These are phyloP conservation scores for Pseudocercospora eumusae DNA, from an alignment of 2,329 filamentous ascomycete genomes.

Conservation along the genomic window DNA sequence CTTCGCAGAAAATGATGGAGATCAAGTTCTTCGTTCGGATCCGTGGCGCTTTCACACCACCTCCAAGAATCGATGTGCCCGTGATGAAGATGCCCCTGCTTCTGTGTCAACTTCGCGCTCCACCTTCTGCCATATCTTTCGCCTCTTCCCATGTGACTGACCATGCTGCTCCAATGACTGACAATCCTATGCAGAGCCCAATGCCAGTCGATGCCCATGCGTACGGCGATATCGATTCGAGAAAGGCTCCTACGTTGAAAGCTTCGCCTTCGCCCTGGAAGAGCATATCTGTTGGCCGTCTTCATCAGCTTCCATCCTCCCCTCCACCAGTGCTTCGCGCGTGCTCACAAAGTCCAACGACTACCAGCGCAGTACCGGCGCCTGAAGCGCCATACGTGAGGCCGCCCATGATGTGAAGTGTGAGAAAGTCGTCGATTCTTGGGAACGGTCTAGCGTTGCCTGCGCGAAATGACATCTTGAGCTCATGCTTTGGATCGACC, in stretches of 20 bases:
- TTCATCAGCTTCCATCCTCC: slow-evolving; percentile 32
- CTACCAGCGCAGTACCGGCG: slow-evolving; percentile 38
- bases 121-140: slow-evolving; percentile 14
- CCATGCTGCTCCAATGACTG: slow-evolving; percentile 97
- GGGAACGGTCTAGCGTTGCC: slow-evolving; percentile 8
- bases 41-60: slow-evolving; percentile 91
- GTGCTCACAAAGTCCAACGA: slow-evolving; percentile 44
- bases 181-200: slow-evolving; percentile 89
- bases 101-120: slow-evolving; percentile 11
- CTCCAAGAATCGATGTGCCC: slow-evolving; percentile 93
- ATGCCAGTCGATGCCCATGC: slow-evolving; percentile 92
- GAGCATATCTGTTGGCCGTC: slow-evolving; percentile 76
- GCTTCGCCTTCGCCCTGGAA: slow-evolving; percentile 94
- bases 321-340: slow-evolving; percentile 8
- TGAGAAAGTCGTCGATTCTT: slow-evolving; percentile 18
- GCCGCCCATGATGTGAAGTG: slow-evolving; percentile 33
- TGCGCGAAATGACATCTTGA: slow-evolving; percentile 24
- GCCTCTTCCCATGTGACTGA: slow-evolving; percentile 44
- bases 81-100: slow-evolving; percentile 97
- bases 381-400: slow-evolving; percentile 43
- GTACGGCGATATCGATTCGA: slow-evolving; percentile 91
- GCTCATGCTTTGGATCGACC: slow-evolving; percentile 10
- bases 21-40: slow-evolving; percentile 99
- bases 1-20: slow-evolving; percentile 99
- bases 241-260: slow-evolving; percentile 95